Evolutionary conservation across 306 rosid genomes (phyloP).

Genomic region (Astragalus membranaceus): DNA sequence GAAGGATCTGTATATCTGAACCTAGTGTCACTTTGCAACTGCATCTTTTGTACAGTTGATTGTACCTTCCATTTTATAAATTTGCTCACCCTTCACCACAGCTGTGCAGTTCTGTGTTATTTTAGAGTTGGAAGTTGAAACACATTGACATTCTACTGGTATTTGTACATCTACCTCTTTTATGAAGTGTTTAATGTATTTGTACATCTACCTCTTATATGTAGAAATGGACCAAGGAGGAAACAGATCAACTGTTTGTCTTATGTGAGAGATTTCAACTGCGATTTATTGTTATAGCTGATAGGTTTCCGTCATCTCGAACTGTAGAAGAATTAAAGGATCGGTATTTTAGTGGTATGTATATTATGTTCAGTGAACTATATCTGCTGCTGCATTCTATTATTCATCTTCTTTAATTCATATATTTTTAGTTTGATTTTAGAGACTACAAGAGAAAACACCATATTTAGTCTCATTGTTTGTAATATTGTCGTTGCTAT

Average conservation of each 20-base stretch:
- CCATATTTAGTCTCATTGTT: neutral
- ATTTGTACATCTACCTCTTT: neutral
- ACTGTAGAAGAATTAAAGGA: constrained; percentile 88
- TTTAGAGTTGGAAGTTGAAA: neutral
- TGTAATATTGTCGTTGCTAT: constrained; percentile 4
- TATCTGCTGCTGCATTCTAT: neutral
- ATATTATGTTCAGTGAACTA: constrained; percentile 7
- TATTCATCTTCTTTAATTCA: constrained; percentile 3
- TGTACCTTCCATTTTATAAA: neutral
- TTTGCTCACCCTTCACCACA: neutral
- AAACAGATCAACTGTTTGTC: constrained; percentile 85
- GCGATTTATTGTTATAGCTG: constrained; percentile 83
- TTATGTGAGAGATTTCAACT: constrained; percentile 83
- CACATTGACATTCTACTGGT: neutral
- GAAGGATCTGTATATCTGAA: constrained; percentile 10
- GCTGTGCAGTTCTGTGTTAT: neutral
- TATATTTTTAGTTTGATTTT: neutral
- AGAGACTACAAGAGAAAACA: neutral
- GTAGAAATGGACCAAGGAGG: constrained; percentile 90
- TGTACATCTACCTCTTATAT: constrained; percentile 14
- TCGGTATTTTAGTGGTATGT: constrained; percentile 77
- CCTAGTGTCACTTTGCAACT: neutral
- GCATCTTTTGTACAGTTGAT: neutral
- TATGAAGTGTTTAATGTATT: neutral
- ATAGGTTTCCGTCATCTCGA: constrained; percentile 72